Evolutionary conservation across 805 yeast genomes (phyloP).

Genomic region (Metschnikowia chrysomelidarum): DNA sequence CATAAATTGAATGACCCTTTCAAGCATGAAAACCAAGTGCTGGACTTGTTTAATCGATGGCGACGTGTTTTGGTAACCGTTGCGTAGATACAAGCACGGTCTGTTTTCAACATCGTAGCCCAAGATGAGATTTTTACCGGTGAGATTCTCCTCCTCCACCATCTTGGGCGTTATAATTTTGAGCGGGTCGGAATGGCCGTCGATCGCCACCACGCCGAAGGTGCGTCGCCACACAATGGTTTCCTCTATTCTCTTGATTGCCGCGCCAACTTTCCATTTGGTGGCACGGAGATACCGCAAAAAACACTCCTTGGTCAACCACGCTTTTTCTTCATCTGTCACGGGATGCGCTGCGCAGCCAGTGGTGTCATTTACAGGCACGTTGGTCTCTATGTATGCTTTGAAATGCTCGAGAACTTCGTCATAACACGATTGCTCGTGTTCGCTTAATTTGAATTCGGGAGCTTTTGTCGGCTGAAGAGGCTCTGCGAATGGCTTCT

Average conservation of each 20-base stretch:
- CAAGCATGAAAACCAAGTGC: slow-evolving; percentile 57
- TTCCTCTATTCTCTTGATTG: slow-evolving; percentile 45
- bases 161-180: slow-evolving; percentile 39
- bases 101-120: slow-evolving; percentile 55
- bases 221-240: slow-evolving; percentile 57
- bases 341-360: slow-evolving; percentile 27
- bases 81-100: slow-evolving; percentile 51
- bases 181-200: slow-evolving; percentile 25
- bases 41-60: slow-evolving; percentile 53
- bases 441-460: slow-evolving; percentile 26
- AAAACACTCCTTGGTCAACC: slow-evolving; percentile 54
- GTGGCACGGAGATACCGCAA: slow-evolving; percentile 51
- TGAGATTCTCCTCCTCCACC: slow-evolving; percentile 47
- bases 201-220: slow-evolving; percentile 42
- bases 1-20: slow-evolving; percentile 49
- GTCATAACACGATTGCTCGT: slow-evolving; percentile 32
- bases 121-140: slow-evolving; percentile 53
- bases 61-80: slow-evolving; percentile 55
- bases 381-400: slow-evolving; percentile 23
- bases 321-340: slow-evolving; percentile 36
- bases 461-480: slow-evolving; percentile 34
- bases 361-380: slow-evolving; percentile 29
- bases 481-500: slow-evolving; percentile 40
- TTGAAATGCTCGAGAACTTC: slow-evolving; percentile 30
- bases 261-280: slow-evolving; percentile 46